phyloP scores from a whole-genome alignment of 345 rosid genomes.

The Geranium brycei region DNA sequence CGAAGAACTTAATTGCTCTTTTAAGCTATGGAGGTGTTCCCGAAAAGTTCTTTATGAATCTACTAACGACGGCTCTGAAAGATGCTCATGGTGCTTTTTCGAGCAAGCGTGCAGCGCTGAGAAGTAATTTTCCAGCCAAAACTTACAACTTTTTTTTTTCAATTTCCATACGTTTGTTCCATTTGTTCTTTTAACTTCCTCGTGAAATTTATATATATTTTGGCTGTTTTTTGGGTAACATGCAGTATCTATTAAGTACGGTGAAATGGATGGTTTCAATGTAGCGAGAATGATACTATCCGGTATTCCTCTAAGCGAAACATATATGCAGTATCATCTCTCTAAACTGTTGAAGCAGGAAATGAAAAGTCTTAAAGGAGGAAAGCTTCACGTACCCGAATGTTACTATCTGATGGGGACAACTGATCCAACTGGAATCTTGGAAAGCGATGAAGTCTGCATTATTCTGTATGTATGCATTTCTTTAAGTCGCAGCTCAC shows the following conservation, averaged over 20 bases:
- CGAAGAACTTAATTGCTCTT: constrained; percentile 47
- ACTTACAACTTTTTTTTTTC: too few relatives aligned
- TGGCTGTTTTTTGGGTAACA: constrained; percentile 5
- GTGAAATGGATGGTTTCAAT: constrained; percentile 37
- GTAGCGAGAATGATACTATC: constrained; percentile 42
- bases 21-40: constrained; percentile 76
- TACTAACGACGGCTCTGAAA: constrained; percentile 35
- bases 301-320: constrained; percentile 62
- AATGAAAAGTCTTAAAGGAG: constrained; percentile 40
- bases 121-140: constrained; percentile 24
- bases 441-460: constrained; percentile 62
- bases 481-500: not conserved
- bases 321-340: constrained; percentile 37
- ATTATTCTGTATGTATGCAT: constrained; percentile 48
- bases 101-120: constrained; percentile 35
- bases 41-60: constrained; percentile 34
- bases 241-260: constrained; percentile 37
- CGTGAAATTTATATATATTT: not conserved
- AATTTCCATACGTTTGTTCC: not conserved
- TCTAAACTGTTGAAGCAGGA: constrained; percentile 28
- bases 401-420: constrained; percentile 82
- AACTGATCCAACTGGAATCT: constrained; percentile 56
- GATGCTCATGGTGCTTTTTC: constrained; percentile 29
- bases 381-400: constrained; percentile 50
- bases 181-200: not conserved